Base-by-base conservation (phyloP, 1,139 yeast species). In the Debaryomycetaceae sp. region DNA sequence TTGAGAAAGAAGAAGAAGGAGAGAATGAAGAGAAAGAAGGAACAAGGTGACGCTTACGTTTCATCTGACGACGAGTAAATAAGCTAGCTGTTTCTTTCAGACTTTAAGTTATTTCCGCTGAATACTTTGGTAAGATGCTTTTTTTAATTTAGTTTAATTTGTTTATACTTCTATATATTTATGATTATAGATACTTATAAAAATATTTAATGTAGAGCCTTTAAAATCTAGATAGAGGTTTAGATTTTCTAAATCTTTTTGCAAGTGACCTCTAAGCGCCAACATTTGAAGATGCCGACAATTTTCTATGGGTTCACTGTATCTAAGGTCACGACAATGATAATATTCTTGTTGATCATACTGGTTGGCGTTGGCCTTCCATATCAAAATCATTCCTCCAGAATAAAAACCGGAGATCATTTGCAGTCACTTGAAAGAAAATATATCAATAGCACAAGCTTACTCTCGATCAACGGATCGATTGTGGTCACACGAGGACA, bases 1-100 rank as follows among this genome's bases (percentile, higher is more conserved):
- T 83, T 93, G 75, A 88, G 99, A 84, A 93, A 93, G 97, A 93
- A 93, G 96, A 93, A 93, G 97, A 93, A 93, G 96, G 99, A 93
- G 81, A 90, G 99, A 85, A 91, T 93, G 98, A 89, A 87, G 88
- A 93, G 91, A 95, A 93, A 93, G 97, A 93, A 93, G 96, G 96
- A 87, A 76, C 77, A 90, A 73, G 98, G 98, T 83, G 99, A 93
- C 69, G 98, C 95, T 73, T 93, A 93, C 73, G 97, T 90, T 60
- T 91, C 97, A 59, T 87, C 95, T 58, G 98, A 90, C 65, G 96
- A 85, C 47, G 69, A 63, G 49, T 64, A 17, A 17, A 17, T 17
- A 17, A 17, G 20, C 20, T 17, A 17, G 20, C 20, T 66, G 54
- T 68, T 63, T 63, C 33, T 31, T 31, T 23, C 34, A n/a, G n/a